These are phyloP conservation scores for Candida vaughaniae DNA, from an alignment of 805 yeast species.

Conservation along the genomic window DNA sequence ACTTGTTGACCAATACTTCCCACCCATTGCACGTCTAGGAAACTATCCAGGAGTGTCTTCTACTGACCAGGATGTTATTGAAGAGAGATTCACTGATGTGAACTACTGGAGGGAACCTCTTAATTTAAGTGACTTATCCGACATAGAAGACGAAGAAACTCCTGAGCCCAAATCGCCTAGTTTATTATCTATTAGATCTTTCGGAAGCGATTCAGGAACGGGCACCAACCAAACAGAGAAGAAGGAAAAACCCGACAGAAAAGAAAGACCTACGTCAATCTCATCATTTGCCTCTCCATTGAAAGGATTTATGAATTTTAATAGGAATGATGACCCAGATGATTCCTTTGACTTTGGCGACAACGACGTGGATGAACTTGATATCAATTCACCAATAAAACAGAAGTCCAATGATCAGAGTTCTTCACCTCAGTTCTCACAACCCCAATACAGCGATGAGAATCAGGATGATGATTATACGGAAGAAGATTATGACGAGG, in stretches of 20 bases:
- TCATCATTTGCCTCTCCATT: slow-evolving; percentile 41
- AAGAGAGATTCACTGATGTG: slow-evolving; percentile 76
- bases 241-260: slow-evolving; percentile 14
- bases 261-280: slow-evolving; percentile 33
- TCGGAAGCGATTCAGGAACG: slow-evolving; percentile 9
- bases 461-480: slow-evolving; percentile 15
- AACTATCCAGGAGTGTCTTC: slow-evolving; percentile 15
- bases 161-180: slow-evolving; percentile 19
- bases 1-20: slow-evolving; percentile 95
- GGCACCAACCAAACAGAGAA: slow-evolving; percentile 7
- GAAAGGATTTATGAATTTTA: slow-evolving; percentile 40
- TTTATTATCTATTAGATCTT: slow-evolving; percentile 15
- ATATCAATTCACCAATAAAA: slow-evolving; percentile 5
- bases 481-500: slow-evolving; percentile 13
- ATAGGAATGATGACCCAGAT: slow-evolving; percentile 22
- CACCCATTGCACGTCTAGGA: slow-evolving; percentile 55
- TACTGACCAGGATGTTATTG: slow-evolving; percentile 22
- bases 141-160: slow-evolving; percentile 37
- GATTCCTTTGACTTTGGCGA: slow-evolving; percentile 25
- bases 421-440: not conserved
- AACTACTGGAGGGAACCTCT: slow-evolving; percentile 91
- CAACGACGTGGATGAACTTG: slow-evolving; percentile 23
- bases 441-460: slow-evolving; percentile 16
- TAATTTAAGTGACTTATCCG: slow-evolving; percentile 58
- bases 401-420: slow-evolving; percentile 15